phyloP scores from a whole-genome alignment of 2,329 filamentous ascomycete species.

The Delphinella strobiligena region DNA sequence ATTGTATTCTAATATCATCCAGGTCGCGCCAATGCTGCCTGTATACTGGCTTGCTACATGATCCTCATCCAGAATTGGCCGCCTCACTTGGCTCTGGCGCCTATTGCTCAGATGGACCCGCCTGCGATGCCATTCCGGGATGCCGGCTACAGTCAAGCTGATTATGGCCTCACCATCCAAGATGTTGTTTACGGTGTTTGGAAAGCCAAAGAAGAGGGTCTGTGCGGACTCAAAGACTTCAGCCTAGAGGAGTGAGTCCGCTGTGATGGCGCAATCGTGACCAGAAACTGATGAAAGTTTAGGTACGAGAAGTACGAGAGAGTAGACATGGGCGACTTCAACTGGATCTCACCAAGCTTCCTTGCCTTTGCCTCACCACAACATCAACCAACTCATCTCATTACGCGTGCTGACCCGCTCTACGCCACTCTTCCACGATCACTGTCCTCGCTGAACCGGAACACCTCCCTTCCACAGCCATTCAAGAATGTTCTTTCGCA shows the following conservation, averaged over 20 bases:
- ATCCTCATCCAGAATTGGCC: conserved; percentile 97
- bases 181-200: conserved; percentile 97
- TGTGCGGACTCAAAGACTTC: conserved; percentile 86
- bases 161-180: conserved; percentile 90
- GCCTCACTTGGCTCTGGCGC: conserved; percentile 85
- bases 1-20: conserved; percentile 6
- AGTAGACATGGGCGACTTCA: conserved; percentile 98
- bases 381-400: conserved; percentile 60
- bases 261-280: background rate
- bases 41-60: conserved; percentile 95
- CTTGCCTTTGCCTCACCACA: conserved; percentile 94
- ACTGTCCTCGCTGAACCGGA: conserved; percentile 55
- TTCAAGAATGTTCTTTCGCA: conserved; percentile 95
- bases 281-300: background rate
- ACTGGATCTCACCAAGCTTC: conserved; percentile 94
- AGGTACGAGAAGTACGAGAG: conserved; percentile 88
- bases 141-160: conserved; percentile 94
- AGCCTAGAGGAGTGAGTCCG: conserved; percentile 68
- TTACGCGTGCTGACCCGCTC: conserved; percentile 59
- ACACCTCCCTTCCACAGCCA: conserved; percentile 59
- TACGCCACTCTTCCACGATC: conserved; percentile 66
- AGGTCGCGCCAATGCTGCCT: conserved; percentile 88
- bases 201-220: conserved; percentile 93
- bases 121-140: conserved; percentile 98
- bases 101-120: conserved; percentile 91